Evolutionary conservation across 1,139 yeast species (phyloP), one percentile per base, ranked within the genome.

Genomic region (Yamadazyma trypodendri): DNA sequence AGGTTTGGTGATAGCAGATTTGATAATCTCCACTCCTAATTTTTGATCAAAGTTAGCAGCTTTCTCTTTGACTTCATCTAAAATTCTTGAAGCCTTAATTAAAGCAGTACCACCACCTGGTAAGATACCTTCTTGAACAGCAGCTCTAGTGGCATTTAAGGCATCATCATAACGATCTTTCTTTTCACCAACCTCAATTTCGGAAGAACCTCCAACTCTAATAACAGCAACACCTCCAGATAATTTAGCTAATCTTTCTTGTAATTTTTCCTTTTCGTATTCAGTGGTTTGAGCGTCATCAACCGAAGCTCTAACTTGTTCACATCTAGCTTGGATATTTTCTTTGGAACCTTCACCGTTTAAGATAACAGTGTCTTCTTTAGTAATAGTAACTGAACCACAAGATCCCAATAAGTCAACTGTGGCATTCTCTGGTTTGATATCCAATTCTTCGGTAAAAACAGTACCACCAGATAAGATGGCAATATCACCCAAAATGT

Each of bases 61-160:
- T 15, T 54, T 53, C 39, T 59, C 63, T 69, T 83, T 77, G 48
- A 92, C 83, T 31, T 70, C 77, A 54, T 83, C 94, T 60, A 92
- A 78, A 50, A 85, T 68, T 61, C 83, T 79, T 40, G 96, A 81
- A 32, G 98, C 98, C 80, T 92, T 92, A 58, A 90, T 81, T 63
- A 92, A 79, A 49, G 98, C 98, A 53, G 97, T 92, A 75, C 99
- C 99, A 67, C 98, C 99, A 75, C 99, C 99, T 63, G 98, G 98
- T 55, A 92, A 79, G 61, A 94, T 92, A 74, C 99, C 99, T 70
- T 92, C 98, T 72, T 92, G 95, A 49, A 92, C 98, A 48, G 99
- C 99, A 52, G 99, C 98, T 74, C 98, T 89, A 42, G 98, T 94
- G 43, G 99, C 98, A 65, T 94, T 92, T 61, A 92, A 79, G 35